phyloP scores from a whole-genome alignment of 495 filamentous ascomycete genomes.

The Penicillium coffeae region DNA sequence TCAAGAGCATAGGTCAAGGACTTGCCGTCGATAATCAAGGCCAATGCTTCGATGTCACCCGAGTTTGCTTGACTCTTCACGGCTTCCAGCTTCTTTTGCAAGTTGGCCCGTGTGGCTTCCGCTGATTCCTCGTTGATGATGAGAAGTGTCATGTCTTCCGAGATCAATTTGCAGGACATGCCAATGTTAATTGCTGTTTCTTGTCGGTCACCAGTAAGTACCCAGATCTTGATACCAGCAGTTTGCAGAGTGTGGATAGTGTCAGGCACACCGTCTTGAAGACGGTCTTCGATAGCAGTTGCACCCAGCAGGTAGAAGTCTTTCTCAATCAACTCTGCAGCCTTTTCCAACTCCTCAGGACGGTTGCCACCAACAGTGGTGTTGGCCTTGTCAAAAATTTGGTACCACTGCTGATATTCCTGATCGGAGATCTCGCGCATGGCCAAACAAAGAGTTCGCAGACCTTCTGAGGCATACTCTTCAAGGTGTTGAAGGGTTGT shows the following conservation, averaged over 20 bases:
- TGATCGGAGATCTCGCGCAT: slow-evolving; percentile 91
- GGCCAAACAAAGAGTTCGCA: slow-evolving; percentile 91
- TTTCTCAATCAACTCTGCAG: slow-evolving; percentile 90
- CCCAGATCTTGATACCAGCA: slow-evolving; percentile 98
- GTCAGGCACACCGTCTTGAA: slow-evolving; percentile 97
- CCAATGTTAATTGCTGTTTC: slow-evolving; percentile 99
- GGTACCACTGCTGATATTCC: slow-evolving; percentile 85
- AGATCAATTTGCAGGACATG: slow-evolving; percentile 98
- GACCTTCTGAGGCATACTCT: slow-evolving; percentile 94
- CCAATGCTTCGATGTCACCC: slow-evolving; percentile 80
- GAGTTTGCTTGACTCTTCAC: slow-evolving; percentile 70
- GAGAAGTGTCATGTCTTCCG: slow-evolving; percentile 96
- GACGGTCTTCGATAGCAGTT: slow-evolving; percentile 93
- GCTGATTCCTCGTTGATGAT: slow-evolving; percentile 90
- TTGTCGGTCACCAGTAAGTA: slow-evolving; percentile 95
- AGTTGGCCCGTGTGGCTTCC: slow-evolving; percentile 71
- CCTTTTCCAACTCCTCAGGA: slow-evolving; percentile 94
- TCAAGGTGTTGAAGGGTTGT: slow-evolving; percentile 87
- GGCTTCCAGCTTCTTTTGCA: slow-evolving; percentile 89
- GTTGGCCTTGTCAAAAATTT: slow-evolving; percentile 81
- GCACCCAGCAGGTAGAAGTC: slow-evolving; percentile 89
- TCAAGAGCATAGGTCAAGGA: slow-evolving; percentile 93
- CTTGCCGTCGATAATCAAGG: slow-evolving; percentile 95
- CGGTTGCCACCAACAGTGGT: slow-evolving; percentile 92
- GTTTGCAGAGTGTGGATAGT: slow-evolving; percentile 97